A percentile compares a stretch with the other conserved stretches of the same genome.
Conservation (phyloP, 495 filamentous ascomycete genomes). For the Neurospora sp. region DNA sequence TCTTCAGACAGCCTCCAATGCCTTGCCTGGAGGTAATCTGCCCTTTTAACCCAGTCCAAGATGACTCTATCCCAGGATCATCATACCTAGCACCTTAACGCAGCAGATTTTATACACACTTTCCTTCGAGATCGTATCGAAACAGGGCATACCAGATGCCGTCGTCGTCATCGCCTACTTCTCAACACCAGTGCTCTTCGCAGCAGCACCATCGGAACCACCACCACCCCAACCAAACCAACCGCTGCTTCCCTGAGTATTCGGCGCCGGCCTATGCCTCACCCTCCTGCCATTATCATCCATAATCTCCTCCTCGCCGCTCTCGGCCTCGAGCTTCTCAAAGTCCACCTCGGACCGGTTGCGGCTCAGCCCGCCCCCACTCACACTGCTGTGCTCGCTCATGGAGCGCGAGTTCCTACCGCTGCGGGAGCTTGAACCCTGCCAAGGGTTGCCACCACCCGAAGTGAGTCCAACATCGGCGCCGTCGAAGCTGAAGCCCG, state of each 20-base stretch:
- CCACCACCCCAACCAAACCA: neutral
- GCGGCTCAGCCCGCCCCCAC: slow-evolving; percentile 46
- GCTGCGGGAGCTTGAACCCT: neutral
- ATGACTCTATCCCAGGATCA: neutral
- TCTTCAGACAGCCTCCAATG: neutral
- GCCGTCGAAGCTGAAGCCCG: slow-evolving; percentile 24
- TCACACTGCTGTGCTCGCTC: slow-evolving; percentile 32
- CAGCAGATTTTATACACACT: neutral
- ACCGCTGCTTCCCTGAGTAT: neutral
- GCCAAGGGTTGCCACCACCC: neutral
- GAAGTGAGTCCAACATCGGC: slow-evolving; percentile 4
- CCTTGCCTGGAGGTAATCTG: neutral
- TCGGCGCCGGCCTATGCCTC: neutral
- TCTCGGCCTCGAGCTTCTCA: slow-evolving; percentile 70
- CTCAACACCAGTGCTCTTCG: neutral
- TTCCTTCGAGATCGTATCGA: neutral
- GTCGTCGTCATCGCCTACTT: neutral
- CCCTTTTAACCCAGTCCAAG: neutral
- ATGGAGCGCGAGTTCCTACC: slow-evolving; percentile 8
- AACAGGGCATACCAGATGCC: neutral
- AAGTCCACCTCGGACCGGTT: slow-evolving; percentile 72
- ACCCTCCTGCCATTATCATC: neutral
- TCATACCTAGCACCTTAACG: neutral
- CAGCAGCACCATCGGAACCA: neutral
- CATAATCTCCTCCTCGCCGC: slow-evolving; percentile 36